A percentile compares a stretch with the other conserved stretches of the same genome.
Conservation (phyloP, 106 monocot species). For the Dioscorea zingiberensis region DNA sequence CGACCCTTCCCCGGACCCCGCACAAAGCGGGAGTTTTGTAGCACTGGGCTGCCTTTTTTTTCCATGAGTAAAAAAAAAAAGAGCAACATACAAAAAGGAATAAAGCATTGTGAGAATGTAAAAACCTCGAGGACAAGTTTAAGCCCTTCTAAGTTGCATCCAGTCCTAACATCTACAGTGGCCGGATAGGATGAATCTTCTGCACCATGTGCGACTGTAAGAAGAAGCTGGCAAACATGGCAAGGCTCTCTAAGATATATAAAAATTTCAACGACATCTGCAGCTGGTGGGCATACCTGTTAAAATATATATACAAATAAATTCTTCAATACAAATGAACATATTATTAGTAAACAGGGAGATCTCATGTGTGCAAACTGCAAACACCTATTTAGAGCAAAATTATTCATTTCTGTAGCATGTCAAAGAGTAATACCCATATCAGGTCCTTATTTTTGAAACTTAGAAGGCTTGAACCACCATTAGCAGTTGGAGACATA, state of each 20-base stretch:
- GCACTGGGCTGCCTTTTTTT: too few species aligned
- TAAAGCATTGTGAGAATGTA: too few species aligned
- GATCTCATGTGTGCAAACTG: too few species aligned
- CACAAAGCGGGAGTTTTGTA: too few species aligned
- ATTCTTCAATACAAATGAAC: background rate
- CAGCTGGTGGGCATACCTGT: constrained; percentile 81
- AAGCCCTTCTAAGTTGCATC: constrained; percentile 71
- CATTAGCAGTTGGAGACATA: constrained; percentile 40
- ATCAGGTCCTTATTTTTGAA: constrained; percentile 76
- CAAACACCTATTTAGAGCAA: background rate
- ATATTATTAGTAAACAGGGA: constrained; percentile 7
- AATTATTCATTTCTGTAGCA: background rate
- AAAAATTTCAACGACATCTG: constrained; percentile 95
- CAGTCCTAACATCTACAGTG: constrained; percentile 82
- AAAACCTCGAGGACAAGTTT: constrained; percentile 88
- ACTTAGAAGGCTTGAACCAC: constrained; percentile 77
- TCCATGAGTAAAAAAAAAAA: too few species aligned
- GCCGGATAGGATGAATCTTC: constrained; percentile 88
- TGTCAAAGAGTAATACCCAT: constrained; percentile 58
- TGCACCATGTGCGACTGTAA: constrained; percentile 81
- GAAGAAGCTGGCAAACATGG: constrained; percentile 91
- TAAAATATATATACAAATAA: constrained; percentile 6
- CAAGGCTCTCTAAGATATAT: constrained; percentile 94
- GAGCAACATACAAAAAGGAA: too few species aligned
- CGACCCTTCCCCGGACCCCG: too few species aligned